Evolutionary conservation across 1,284 basidiomycete species (phyloP), one percentile per base, ranked within the genome.

Genomic region (Thelephora terrestris): DNA sequence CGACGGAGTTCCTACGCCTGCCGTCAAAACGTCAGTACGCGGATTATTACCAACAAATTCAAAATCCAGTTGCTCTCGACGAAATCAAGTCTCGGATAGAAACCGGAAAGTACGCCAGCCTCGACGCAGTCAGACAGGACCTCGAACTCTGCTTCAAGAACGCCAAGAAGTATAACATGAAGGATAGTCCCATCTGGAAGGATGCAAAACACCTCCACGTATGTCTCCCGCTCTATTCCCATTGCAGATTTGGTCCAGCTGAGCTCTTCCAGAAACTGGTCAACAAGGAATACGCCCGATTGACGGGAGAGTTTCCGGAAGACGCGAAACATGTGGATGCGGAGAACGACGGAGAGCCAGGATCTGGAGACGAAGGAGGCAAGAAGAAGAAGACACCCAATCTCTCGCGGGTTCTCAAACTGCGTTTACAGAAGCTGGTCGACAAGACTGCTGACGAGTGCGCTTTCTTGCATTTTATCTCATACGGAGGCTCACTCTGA

Each of bases 111-210:
- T 97, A 95, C 62, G 58, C 71, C 14, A 74, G 79, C 6, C 71
- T 90, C 37, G 77, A 85, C 44, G 79, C 78, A 25, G 81, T 92
- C 60, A 83, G 78, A 57, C 73, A 76, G 46, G 93, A 94, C 60
- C 80, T 93, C 45, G 89, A 93, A 57, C 73, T 83, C 34, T 90
- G 91, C 64, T 95, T 93, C 65, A 77, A 74, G 58, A 97, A 97
- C 62, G 93, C 93, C 18, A 90, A 90, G 68, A 71, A 75, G 55
- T 97, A 93, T 68, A 97, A 97, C 64, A 73, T 82, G 63, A 83
- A 85, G 61, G 87, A 85, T 24, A 94, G 91, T 62, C 74, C 74
- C 49, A 91, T 96, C 47, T 94, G 81, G 74, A 74, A 76, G 50
- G 88, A 93, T 66, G 92, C 93, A 7, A 85, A 84, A 61, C 67